Percentiles rank a stretch among this genome's conserved stretches.
Conservation (phyloP, 805 yeast species). For the Debaryomyces hansenii region DNA sequence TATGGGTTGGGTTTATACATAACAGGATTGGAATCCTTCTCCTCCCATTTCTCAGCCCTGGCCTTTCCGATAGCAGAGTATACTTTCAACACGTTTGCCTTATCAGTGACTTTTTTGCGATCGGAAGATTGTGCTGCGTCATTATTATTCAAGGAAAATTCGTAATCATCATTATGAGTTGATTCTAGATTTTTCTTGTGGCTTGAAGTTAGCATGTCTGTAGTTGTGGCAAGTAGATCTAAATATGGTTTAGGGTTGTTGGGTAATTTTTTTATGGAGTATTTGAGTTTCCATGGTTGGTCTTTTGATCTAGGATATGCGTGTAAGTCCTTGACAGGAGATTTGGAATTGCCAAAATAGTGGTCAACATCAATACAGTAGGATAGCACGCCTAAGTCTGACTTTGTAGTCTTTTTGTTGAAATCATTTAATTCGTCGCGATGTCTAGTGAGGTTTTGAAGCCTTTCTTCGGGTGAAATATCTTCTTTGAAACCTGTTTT, state of each 20-base stretch:
- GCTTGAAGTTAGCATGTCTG: constrained; percentile 6
- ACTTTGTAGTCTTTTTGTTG: constrained; percentile 18
- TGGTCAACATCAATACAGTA: constrained; percentile 22
- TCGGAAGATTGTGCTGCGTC: constrained; percentile 1
- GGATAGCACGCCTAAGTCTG: constrained; percentile 15
- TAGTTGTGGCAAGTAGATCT: constrained; percentile 3
- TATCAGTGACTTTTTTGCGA: constrained; percentile 1
- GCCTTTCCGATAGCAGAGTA: constrained; percentile 28
- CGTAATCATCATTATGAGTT: neutral
- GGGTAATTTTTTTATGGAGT: constrained; percentile 15
- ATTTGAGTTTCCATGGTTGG: constrained; percentile 22
- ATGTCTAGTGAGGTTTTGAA: constrained; percentile 22
- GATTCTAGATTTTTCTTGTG: constrained; percentile 2
- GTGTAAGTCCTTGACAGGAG: constrained; percentile 12
- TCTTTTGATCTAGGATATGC: constrained; percentile 22
- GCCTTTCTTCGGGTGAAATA: constrained; percentile 21
- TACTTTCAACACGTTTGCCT: constrained; percentile 15
- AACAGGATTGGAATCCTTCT: constrained; percentile 20
- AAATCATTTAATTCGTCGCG: constrained; percentile 22
- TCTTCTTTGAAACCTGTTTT: constrained; percentile 32
- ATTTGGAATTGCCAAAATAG: constrained; percentile 16
- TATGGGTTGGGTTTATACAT: constrained; percentile 15
- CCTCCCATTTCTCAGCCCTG: constrained; percentile 25
- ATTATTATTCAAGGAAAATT: neutral
- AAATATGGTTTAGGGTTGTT: constrained; percentile 11